phyloP scores from a whole-genome alignment of 1,139 yeast genomes.

The Geotrichum fermentans region DNA sequence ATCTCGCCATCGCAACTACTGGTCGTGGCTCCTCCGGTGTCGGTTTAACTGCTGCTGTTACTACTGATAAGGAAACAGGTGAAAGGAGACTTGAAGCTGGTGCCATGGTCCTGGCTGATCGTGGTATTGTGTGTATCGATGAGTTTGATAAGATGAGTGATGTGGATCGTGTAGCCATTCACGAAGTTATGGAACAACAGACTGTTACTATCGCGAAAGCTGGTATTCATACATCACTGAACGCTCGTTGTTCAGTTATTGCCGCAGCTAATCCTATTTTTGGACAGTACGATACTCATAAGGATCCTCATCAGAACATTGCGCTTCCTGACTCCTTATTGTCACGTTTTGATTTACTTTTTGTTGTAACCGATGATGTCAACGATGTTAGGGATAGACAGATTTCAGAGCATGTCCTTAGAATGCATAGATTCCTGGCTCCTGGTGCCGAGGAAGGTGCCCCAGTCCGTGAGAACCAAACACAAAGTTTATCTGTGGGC shows the following conservation, averaged over 20 bases:
- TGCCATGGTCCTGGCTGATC: slow-evolving; percentile 97
- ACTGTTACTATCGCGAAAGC: slow-evolving; percentile 98
- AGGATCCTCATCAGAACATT: slow-evolving; percentile 94
- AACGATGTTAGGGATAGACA: slow-evolving; percentile 78
- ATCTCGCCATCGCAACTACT: slow-evolving; percentile 94
- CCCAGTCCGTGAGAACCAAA: slow-evolving; percentile 76
- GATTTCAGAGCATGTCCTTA: slow-evolving; percentile 88
- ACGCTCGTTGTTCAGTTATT: slow-evolving; percentile 94
- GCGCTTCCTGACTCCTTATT: slow-evolving; percentile 94
- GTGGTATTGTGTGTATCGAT: slow-evolving; percentile 97
- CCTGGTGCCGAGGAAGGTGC: slow-evolving; percentile 91
- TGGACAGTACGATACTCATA: slow-evolving; percentile 94
- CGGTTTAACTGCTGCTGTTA: slow-evolving; percentile 98
- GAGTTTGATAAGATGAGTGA: slow-evolving; percentile 98
- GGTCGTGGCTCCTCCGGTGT: slow-evolving; percentile 99
- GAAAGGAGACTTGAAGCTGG: slow-evolving; percentile 97
- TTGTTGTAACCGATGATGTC: slow-evolving; percentile 94
- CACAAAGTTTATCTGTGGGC: slow-evolving; percentile 75
- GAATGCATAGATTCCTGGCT: slow-evolving; percentile 88
- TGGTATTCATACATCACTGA: slow-evolving; percentile 93
- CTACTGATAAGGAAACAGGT: slow-evolving; percentile 94
- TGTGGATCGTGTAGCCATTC: slow-evolving; percentile 94
- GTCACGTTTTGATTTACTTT: slow-evolving; percentile 92
- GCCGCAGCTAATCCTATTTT: slow-evolving; percentile 98
- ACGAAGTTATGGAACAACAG: slow-evolving; percentile 99